phyloP scores from a whole-genome alignment of 2,329 filamentous ascomycete genomes.

The Arthrobotrys entomopaga region DNA sequence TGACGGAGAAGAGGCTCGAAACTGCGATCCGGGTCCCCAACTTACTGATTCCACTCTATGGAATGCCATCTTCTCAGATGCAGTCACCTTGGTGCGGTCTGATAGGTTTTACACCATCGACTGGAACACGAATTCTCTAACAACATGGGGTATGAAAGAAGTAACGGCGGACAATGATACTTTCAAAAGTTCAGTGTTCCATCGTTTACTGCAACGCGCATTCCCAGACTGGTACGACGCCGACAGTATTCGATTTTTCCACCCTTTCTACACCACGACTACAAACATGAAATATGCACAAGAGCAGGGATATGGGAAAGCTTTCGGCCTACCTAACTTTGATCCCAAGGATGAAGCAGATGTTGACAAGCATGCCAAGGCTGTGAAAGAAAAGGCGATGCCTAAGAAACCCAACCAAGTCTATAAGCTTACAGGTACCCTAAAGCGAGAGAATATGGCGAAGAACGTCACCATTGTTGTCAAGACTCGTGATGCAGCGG shows the following conservation, averaged over 20 bases:
- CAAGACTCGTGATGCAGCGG: constrained; percentile 41
- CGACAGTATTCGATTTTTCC: constrained; percentile 44
- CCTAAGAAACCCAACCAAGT: constrained; percentile 35
- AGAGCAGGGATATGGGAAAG: constrained; percentile 43
- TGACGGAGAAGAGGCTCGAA: constrained; percentile 21
- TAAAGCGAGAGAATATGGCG: constrained; percentile 34
- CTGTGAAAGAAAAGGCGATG: constrained; percentile 11
- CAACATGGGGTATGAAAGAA: constrained; percentile 53
- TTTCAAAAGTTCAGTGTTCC: constrained; percentile 47
- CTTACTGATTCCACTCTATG: constrained; percentile 63
- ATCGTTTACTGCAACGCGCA: constrained; percentile 46
- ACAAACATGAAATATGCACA: constrained; percentile 47
- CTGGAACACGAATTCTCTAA: constrained; percentile 50
- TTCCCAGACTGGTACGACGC: constrained; percentile 48
- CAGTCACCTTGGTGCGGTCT: constrained; percentile 69
- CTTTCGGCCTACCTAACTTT: constrained; percentile 38
- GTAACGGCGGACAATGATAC: constrained; percentile 44
- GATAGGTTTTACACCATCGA: constrained; percentile 68
- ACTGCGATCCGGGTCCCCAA: constrained; percentile 44
- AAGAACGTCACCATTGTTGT: constrained; percentile 44
- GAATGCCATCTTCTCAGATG: constrained; percentile 70
- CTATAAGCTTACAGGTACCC: constrained; percentile 19
- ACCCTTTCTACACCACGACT: constrained; percentile 46
- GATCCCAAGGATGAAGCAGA: constrained; percentile 29
- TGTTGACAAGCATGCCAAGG: constrained; percentile 12